phyloP scores from a whole-genome alignment of 1,139 yeast genomes.

The Taphrina betulina region DNA sequence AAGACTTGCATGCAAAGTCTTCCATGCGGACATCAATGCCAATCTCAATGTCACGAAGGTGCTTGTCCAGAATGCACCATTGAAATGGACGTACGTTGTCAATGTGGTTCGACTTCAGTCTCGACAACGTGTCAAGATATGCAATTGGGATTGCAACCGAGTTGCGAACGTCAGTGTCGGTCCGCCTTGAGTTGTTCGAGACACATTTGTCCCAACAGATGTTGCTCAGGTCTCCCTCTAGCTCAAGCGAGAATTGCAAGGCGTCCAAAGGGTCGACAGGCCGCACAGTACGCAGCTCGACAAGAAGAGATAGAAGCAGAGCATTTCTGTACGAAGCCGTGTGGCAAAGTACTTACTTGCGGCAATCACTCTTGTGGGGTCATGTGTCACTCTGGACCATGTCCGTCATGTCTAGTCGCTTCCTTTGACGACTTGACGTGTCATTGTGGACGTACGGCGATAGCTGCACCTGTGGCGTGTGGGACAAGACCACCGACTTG shows the following conservation, averaged over 20 bases:
- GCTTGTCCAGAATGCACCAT: constrained; percentile 64
- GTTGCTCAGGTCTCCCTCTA: constrained; percentile 66
- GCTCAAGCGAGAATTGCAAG: constrained; percentile 63
- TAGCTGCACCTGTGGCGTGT: constrained; percentile 86
- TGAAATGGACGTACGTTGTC: constrained; percentile 40
- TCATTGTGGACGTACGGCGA: constrained; percentile 76
- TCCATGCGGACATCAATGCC: constrained; percentile 72
- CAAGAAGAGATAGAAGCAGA: constrained; percentile 64
- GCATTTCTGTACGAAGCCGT: constrained; percentile 72
- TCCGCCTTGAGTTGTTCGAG: constrained; percentile 76
- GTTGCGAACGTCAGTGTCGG: constrained; percentile 72
- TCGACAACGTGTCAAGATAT: constrained; percentile 34
- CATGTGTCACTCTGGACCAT: constrained; percentile 79
- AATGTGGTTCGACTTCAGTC: constrained; percentile 45
- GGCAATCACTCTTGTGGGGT: constrained; percentile 71
- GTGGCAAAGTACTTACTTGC: constrained; percentile 67
- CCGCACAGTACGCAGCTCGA: constrained; percentile 37
- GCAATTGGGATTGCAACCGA: constrained; percentile 47
- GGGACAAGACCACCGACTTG: constrained; percentile 73
- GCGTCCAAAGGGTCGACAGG: constrained; percentile 45
- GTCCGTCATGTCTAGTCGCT: constrained; percentile 82
- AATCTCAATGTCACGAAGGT: constrained; percentile 71
- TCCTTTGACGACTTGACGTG: constrained; percentile 78
- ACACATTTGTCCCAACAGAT: constrained; percentile 67
- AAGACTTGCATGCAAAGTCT: constrained; percentile 60